Evolutionary conservation across 345 rosid genomes (phyloP), one percentile per base, ranked within the genome.

Genomic region (Ailanthus altissimus): DNA sequence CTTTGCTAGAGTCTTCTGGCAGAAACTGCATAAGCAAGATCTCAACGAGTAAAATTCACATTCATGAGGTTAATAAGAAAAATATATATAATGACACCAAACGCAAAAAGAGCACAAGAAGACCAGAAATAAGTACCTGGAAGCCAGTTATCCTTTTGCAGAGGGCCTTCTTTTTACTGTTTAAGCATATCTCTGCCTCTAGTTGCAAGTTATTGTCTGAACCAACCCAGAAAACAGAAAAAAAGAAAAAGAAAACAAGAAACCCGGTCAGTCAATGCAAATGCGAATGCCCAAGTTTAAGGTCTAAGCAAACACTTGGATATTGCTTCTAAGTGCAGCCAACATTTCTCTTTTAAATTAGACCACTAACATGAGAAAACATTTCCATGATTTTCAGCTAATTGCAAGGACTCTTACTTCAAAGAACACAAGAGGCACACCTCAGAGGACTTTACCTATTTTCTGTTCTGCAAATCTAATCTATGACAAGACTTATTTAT

Each of bases 61-160:
- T 62, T 14, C 16, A 62, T 26, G 10, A 28, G n/a, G 28, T 23
- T 46, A 15, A 65, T 26, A 73, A 47, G 42, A 47, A 43, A 57
- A n/a, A 59, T 76, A 23, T 43, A 9, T 14, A 43, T 18, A 18
- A 32, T 1, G 36, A 45, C 66, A 68, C 45, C 11, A 54, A 74
- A 46, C 75, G 26, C 75, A 45, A 79, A 64, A 40, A 38, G 38
- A 75, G 53, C 54, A 64, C 26, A 49, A 47, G 53, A 69, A 40
- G 51, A 68, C 42, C 60, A 63, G 58, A 11, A n/a, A 68, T 43
- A 76, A 70, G 49, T 74, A 94, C 98, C 93, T 92, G 90, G 66
- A 94, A 90, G 56, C 97, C 84, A 61, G 92, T 92, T 77, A 94
- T 91, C 83, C 90, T 88, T 82, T 87, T 90, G 84, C 89, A 84